Conservation (phyloP, 495 filamentous ascomycete species). For the Penicillium desertorum region DNA sequence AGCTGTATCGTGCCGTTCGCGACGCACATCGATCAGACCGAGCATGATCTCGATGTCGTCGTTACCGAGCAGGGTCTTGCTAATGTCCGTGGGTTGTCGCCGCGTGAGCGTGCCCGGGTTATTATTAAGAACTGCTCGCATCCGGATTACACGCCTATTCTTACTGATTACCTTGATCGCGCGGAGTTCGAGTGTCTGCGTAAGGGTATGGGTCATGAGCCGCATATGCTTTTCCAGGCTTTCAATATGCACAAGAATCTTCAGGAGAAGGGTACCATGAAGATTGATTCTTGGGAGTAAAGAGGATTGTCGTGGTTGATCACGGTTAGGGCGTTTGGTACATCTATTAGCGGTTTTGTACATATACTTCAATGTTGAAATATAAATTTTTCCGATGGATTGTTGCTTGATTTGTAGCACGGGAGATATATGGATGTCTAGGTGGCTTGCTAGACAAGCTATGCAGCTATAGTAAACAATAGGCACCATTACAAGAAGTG, state of each 20-base stretch:
- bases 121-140: constrained; percentile 90
- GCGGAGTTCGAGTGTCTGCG: constrained; percentile 83
- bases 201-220: constrained; percentile 90
- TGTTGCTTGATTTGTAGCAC: not conserved
- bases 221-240: constrained; percentile 76
- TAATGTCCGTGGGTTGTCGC: constrained; percentile 79
- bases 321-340: constrained; percentile 12
- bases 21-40: constrained; percentile 90
- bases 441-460: not conserved
- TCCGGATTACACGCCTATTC: constrained; percentile 79
- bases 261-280: constrained; percentile 81
- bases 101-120: constrained; percentile 76
- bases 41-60: constrained; percentile 85
- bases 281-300: constrained; percentile 60
- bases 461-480: not conserved
- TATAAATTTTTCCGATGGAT: not conserved
- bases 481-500: not conserved
- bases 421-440: no score
- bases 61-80: constrained; percentile 88
- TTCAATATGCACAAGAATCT: constrained; percentile 91
- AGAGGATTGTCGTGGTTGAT: not conserved
- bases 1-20: constrained; percentile 90
- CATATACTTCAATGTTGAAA: not conserved
- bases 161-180: constrained; percentile 80
- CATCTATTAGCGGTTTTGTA: constrained; percentile 21